Evolutionary conservation across 1,284 basidiomycete genomes (phyloP).

Genomic region (Schizophyllum amplum): DNA sequence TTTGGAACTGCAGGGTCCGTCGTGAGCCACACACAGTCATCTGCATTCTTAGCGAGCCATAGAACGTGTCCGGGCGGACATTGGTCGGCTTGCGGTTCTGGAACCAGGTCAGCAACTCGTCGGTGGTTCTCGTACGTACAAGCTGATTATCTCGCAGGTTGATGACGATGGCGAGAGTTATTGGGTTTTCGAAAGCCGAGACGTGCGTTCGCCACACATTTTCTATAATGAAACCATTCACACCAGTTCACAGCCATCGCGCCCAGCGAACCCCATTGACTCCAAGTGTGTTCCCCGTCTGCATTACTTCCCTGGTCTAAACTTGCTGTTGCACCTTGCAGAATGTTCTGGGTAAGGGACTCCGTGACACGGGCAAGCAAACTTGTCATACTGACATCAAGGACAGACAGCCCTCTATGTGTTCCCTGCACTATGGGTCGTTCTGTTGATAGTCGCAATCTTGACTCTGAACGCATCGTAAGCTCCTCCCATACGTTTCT

Average conservation of each 20-base stretch:
- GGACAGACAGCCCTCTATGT: conserved; percentile 76
- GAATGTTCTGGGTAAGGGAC: conserved; percentile 82
- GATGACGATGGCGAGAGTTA: conserved; percentile 93
- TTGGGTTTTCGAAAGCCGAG: conserved; percentile 93
- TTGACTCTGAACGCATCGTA: conserved; percentile 84
- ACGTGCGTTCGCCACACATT: conserved; percentile 53
- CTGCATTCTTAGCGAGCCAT: conserved; percentile 1
- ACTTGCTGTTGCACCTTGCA: conserved; percentile 23
- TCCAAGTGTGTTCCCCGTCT: conserved; percentile 56
- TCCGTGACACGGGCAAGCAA: conserved; percentile 1
- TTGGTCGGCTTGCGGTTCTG: conserved; percentile 91
- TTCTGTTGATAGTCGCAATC: conserved; percentile 80
- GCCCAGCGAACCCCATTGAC: conserved; percentile 85
- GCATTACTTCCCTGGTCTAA: conserved; percentile 5
- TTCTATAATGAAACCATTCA: conserved; percentile 3
- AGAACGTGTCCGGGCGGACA: conserved; percentile 89
- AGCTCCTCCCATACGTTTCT: conserved; percentile 19
- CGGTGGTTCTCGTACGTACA: too few species aligned
- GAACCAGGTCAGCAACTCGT: conserved; percentile 65
- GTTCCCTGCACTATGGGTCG: conserved; percentile 85
- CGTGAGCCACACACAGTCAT: conserved; percentile 2
- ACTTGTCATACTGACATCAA: conserved; percentile 10
- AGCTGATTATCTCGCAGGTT: too few species aligned
- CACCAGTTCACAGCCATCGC: conserved; percentile 57
- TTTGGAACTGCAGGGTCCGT: conserved; percentile 88